Percentiles rank a stretch among this genome's conserved stretches.
These are phyloP conservation scores for Mentha longifolia DNA, from an alignment of 257 asterid genomes.

Conservation along the genomic window DNA sequence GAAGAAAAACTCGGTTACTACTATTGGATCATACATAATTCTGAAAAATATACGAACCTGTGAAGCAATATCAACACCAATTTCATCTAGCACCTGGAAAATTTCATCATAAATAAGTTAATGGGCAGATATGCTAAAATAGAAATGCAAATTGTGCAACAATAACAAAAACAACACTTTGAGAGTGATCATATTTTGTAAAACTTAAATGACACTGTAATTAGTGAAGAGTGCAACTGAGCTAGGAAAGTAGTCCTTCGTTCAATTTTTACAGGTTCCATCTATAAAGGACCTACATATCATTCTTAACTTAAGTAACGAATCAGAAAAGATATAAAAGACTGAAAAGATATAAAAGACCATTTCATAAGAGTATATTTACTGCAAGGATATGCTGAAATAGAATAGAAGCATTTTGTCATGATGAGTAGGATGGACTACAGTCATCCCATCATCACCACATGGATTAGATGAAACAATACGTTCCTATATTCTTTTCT, in stretches of 20 bases:
- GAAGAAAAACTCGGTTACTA: no score
- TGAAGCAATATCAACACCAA: slow-evolving; percentile 89
- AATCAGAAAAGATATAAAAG: slow-evolving; percentile 2
- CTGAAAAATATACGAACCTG: slow-evolving; percentile 61
- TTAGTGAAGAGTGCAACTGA: slow-evolving; percentile 7
- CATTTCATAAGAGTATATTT: background rate
- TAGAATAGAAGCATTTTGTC: background rate
- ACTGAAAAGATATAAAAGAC: background rate
- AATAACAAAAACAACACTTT: background rate
- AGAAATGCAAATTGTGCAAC: background rate
- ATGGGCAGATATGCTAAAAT: slow-evolving; percentile 11
- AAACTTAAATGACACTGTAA: slow-evolving; percentile 10
- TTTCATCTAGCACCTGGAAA: slow-evolving; percentile 90
- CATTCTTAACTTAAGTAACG: background rate
- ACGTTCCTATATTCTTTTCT: background rate
- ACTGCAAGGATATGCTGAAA: background rate
- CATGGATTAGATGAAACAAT: background rate
- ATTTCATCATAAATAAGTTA: slow-evolving; percentile 26
- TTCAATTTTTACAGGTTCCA: background rate
- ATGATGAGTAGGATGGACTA: background rate
- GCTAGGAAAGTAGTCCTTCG: background rate
- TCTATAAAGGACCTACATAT: slow-evolving; percentile 16
- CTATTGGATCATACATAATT: background rate
- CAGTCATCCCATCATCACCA: background rate
- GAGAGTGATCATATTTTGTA: background rate